Percentiles rank a stretch among this genome's conserved stretches.
These are phyloP conservation scores for Backusella liffmaniae DNA, from an alignment of 192 early-diverging fungal species.

Conservation along the genomic window DNA sequence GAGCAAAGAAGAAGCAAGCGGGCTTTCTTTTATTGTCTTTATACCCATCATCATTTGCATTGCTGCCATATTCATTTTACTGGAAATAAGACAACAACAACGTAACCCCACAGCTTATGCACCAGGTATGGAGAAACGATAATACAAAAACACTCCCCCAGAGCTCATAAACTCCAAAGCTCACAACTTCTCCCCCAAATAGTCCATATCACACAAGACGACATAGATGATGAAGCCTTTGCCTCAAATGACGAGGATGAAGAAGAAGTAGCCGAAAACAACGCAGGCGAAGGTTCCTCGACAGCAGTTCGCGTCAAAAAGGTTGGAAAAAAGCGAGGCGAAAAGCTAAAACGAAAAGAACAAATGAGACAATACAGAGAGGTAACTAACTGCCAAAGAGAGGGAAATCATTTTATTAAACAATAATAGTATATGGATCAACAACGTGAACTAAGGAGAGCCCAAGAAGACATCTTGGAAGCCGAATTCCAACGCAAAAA, in stretches of 20 bases:
- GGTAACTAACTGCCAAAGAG: background rate
- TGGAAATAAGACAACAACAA: conserved; percentile 3
- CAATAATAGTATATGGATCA: conserved; percentile 22
- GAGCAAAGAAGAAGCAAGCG: too few relatives aligned
- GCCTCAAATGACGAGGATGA: background rate
- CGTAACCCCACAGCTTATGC: background rate
- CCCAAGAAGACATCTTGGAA: conserved; percentile 19
- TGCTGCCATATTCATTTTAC: background rate
- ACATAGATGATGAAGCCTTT: background rate
- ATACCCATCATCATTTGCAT: conserved; percentile 20
- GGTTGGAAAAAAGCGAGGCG: conserved; percentile 22
- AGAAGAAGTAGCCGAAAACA: background rate
- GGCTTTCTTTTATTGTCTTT: conserved; percentile 15
- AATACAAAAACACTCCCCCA: too few relatives aligned
- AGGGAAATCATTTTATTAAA: background rate
- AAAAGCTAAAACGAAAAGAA: conserved; percentile 25
- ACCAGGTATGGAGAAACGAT: background rate
- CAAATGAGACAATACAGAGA: conserved; percentile 32
- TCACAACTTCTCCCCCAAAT: background rate
- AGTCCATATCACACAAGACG: background rate
- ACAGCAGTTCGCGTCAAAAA: conserved; percentile 17
- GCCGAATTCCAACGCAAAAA: conserved; percentile 18
- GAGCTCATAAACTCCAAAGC: background rate
- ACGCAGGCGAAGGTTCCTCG: conserved; percentile 22
- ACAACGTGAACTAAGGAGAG: conserved; percentile 16